Base-by-base conservation (phyloP, 2,329 filamentous ascomycete genomes). In the Parascedosporium putredinis region DNA sequence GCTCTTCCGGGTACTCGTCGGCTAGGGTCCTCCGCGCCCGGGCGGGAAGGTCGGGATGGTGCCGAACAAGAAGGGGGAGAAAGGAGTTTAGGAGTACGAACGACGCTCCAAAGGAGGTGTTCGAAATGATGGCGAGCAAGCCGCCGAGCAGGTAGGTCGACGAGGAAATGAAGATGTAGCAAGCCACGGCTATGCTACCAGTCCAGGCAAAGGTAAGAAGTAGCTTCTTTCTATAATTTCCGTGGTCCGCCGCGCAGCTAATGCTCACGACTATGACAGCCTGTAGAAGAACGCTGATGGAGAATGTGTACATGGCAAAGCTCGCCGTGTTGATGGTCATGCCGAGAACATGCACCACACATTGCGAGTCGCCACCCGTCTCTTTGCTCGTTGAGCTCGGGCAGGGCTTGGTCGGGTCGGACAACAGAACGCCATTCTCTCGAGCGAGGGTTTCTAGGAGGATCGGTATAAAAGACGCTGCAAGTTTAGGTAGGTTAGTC, bases 251-350 rank as follows among this genome's bases (percentile, higher is more conserved):
- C 6, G 91, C 90, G 50, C 88, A 93, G 60, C 89, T 95, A 74
- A 98, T 95, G 61, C 89, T 95, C 55, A 98, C 88, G 40, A 98
- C 94, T 25, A 97, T 70, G 24, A 97, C 67, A 1, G 90, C 86
- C 64, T 98, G 93, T 9, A 96, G 66, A 18, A 96, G 67, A 1
- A 98, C 93, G 62, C 88, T 94, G 60, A 94, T 73, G 51, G 89
- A 95, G 67, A 98, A 98, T 2, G 89, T 96, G 68, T 97, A 97
- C 88, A 97, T 95, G 63, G 89, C 91, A 65, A 97, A 96, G 65
- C 87, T 94, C 31, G 91, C 90, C 1, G 91, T 96, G 66, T 97
- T 97, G 68, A 98, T 84, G 60, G 95, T 84, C 52, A 86, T 65
- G 5, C 91, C 91, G 22, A 95, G 70, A 4, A 97, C 72, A 55